Percentiles rank a stretch among this genome's conserved stretches.
Evolutionary conservation across 179 eudicot species (phyloP).

Genomic region (Beta lomatogona): DNA sequence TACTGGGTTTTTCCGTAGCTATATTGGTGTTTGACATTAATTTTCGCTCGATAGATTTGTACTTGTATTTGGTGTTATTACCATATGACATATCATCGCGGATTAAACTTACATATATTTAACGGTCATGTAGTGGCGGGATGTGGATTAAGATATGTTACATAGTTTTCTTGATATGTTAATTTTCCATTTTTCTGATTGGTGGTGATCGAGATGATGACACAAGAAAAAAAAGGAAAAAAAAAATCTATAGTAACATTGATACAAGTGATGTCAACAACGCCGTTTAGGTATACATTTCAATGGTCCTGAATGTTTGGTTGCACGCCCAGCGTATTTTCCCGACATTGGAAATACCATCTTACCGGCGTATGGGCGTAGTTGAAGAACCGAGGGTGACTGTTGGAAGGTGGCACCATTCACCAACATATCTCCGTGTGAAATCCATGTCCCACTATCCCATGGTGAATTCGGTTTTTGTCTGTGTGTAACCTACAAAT

Average conservation of each 20-base stretch:
- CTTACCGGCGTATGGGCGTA: slow-evolving; percentile 7
- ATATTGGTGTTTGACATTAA: background rate
- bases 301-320: slow-evolving; percentile 60
- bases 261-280: slow-evolving; percentile 21
- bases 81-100: background rate
- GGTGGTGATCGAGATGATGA: background rate
- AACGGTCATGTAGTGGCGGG: background rate
- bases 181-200: background rate
- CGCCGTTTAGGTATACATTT: slow-evolving; percentile 35
- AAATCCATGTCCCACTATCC: slow-evolving; percentile 71
- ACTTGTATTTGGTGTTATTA: no score
- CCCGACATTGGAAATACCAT: slow-evolving; percentile 48
- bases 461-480: slow-evolving; percentile 37
- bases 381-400: slow-evolving; percentile 39
- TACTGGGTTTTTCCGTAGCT: background rate
- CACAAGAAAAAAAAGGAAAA: background rate
- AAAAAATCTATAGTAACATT: background rate
- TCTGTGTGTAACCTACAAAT: slow-evolving; percentile 56
- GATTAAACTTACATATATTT: background rate
- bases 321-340: slow-evolving; percentile 33
- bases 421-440: slow-evolving; percentile 50
- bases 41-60: no score
- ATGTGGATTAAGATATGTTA: background rate
- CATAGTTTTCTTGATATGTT: background rate
- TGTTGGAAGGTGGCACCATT: slow-evolving; percentile 64